Base-by-base conservation (phyloP, 2,329 filamentous ascomycete species). In the Colletotrichum godetiae region DNA sequence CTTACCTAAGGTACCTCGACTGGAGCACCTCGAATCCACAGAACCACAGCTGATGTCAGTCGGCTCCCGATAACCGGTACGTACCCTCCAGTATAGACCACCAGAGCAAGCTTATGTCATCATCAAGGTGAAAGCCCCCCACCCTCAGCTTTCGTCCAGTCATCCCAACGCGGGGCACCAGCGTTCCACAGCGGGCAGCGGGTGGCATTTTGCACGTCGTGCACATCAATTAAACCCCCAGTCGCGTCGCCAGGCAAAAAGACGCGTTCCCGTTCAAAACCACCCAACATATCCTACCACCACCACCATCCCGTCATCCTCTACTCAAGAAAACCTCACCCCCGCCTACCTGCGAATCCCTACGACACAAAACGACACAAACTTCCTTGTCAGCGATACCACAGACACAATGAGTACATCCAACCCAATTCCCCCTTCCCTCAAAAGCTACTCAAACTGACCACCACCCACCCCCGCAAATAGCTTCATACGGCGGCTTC, bases 401-500 rank as follows among this genome's bases (percentile, higher is more conserved):
- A 59, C 13, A 53, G 5, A 33, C 19, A 59, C 24, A 11, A 72
- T 72, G 69, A 49, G 69, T 72, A 53, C 4, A 31, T 46, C n/a
- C n/a, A 11, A 4, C 6, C 1, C 22, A 4, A 3, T 5, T 11
- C 12, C 29, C 29, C 3, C 4, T 3, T 11, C 31, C 22, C 37
- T 15, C n/a, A 15, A 12, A 12, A 46, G 19, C 24, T 22, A 12
- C 15, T 19, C 11, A 24, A 24, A 2, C 63, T 72, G 42, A 74
- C 56, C 10, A 2, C 22, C 13, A 3, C 15, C n/a, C n/a, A n/a
- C n/a, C n/a, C 37, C 15, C 60, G 5, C 3, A 4, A 11, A n/a
- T 37, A 88, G 84, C 85, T 83, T 86, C 87, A 76, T 90, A 89
- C 84, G 84, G 82, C 73, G 84, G 85, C 24, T 76, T 76, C 68